Evolutionary conservation across 1,284 basidiomycete genomes (phyloP).

Genomic region (Stygiomarasmius scandens): DNA sequence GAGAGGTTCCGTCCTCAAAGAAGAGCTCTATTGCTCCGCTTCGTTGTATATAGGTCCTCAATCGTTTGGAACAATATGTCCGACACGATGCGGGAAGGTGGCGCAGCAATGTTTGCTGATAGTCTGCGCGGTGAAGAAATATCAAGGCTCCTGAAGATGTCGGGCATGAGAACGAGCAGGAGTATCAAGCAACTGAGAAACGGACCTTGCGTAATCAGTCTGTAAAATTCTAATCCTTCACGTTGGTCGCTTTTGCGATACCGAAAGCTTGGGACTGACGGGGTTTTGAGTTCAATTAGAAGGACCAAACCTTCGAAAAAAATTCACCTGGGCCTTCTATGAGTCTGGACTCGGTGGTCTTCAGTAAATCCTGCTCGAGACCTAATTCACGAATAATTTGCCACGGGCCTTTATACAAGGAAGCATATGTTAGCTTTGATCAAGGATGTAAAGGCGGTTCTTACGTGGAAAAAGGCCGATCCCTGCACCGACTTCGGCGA

Average conservation of each 20-base stretch:
- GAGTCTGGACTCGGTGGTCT: conserved; percentile 38
- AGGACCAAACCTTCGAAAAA: neutral
- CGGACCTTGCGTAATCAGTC: conserved; percentile 48
- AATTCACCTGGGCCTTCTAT: conserved; percentile 39
- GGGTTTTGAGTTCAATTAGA: conserved; percentile 11
- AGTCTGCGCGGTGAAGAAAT: conserved; percentile 53
- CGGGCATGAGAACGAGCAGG: neutral
- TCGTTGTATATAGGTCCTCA: conserved; percentile 46
- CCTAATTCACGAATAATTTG: conserved; percentile 51
- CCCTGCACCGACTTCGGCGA: conserved; percentile 46
- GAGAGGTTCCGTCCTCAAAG: conserved; percentile 42
- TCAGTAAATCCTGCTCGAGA: conserved; percentile 48
- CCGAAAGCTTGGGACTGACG: conserved; percentile 42
- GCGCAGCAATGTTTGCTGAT: conserved; percentile 48
- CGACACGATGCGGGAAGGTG: conserved; percentile 41
- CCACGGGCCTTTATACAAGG: conserved; percentile 35
- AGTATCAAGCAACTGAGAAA: no score
- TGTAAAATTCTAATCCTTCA: conserved; percentile 49
- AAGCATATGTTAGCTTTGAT: neutral
- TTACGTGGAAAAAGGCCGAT: conserved; percentile 54
- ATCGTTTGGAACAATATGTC: conserved; percentile 49
- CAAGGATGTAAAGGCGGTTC: conserved; percentile 3
- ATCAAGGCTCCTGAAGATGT: conserved; percentile 40
- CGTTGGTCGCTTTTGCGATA: conserved; percentile 55
- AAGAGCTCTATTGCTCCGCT: conserved; percentile 41